phyloP scores from a whole-genome alignment of 2,329 filamentous ascomycete genomes.

The Epichloe bromicola region DNA sequence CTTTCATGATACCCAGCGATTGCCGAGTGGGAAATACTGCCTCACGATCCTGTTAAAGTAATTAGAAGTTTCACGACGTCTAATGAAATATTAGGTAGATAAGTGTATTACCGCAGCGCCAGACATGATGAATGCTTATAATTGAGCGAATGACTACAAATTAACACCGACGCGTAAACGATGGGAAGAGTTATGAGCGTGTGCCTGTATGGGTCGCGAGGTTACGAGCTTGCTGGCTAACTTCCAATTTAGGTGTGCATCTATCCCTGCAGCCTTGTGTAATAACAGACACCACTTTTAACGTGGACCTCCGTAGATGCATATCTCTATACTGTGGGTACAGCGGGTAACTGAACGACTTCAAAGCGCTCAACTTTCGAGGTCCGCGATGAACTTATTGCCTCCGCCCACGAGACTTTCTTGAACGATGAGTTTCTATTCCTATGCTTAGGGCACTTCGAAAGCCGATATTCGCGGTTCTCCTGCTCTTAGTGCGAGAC shows the following conservation, averaged over 20 bases:
- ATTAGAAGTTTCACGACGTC: not conserved
- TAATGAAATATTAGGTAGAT: not conserved
- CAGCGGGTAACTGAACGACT: not conserved
- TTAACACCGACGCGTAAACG: not conserved
- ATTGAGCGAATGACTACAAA: not conserved
- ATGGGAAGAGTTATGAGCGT: not conserved
- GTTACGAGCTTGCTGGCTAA: too few species aligned
- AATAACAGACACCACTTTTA: too few species aligned
- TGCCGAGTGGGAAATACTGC: slow-evolving; percentile 96
- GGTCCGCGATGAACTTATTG: not conserved
- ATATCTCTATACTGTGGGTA: not conserved
- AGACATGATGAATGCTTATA: slow-evolving; percentile 16
- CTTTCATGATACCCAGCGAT: slow-evolving; percentile 93
- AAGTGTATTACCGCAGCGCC: slow-evolving; percentile 16
- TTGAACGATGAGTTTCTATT: not conserved
- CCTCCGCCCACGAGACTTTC: not conserved
- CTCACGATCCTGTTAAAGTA: slow-evolving; percentile 63
- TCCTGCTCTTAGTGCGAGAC: not conserved
- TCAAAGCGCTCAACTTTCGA: not conserved
- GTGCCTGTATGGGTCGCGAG: not conserved
- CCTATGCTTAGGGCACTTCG: not conserved
- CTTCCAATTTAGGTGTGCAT: too few species aligned
- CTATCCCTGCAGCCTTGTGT: too few species aligned
- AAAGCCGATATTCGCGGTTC: not conserved
- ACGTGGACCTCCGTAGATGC: not conserved